Base-by-base conservation (phyloP, 768 basidiomycete species). In the Phylloporus scabripes region DNA sequence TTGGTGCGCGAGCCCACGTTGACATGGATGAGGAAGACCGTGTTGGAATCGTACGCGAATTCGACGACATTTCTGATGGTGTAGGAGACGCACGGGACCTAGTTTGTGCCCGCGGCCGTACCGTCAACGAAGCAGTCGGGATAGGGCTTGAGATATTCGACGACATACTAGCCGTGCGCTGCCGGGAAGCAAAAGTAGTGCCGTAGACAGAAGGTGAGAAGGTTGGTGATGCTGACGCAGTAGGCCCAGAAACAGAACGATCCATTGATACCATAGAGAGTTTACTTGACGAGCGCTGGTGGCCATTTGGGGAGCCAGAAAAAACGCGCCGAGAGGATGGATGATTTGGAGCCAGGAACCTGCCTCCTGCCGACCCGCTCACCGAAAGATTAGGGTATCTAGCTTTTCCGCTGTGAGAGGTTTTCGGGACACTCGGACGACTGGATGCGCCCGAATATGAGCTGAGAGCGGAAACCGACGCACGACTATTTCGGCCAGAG, bases 171-270 rank as follows among this genome's bases (percentile, higher is more conserved):
- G 75, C 68, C 18, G 88, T 90, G 18, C 90, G 78, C 59, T 92
- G 90, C 26, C 90, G 80, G n/a, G 90, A 92, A 28, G 90, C 77
- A 63, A 82, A 88, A 7, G 90, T 92, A 4, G 89, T 76, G 26
- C 72, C 72, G 52, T 77, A 75, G 17, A 87, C 44, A 17, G 70
- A 64, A 12, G 68, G 58, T 18, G 63, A 63, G 26, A 67, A 50
- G 26, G 50, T 33, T 32, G 63, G 54, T 23, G 71, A 60, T 17
- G 76, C 69, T n/a, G 72, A 56, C 34, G 63, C 64, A 49, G 78
- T 66, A 9, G 86, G 81, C 23, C 87, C 87, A 18, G 89, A 89
- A 15, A 82, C 79, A 14, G 87, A 85, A 46, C 90, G 79, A 23
- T 72, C 66, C 31, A 67, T 71, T 2, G 65, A 65, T 28, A 48